A percentile compares a stretch with the other conserved stretches of the same genome.
Conservation (phyloP, 2,329 filamentous ascomycete species). For the Nemania bipapillata region DNA sequence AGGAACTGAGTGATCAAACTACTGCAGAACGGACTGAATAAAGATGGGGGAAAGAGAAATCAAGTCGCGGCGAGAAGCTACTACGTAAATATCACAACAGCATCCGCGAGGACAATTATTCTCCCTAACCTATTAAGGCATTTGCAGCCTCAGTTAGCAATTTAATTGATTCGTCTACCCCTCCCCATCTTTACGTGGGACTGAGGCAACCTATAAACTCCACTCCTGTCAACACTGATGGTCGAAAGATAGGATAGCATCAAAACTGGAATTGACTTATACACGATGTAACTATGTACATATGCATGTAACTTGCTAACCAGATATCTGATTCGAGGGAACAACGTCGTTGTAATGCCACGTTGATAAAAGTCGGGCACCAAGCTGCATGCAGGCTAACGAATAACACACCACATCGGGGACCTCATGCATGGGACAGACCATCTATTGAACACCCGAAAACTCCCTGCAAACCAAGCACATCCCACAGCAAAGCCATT, state of each 20-base stretch:
- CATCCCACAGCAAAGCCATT: background rate
- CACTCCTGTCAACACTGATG: background rate
- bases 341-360: background rate
- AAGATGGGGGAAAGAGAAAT: background rate
- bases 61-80: background rate
- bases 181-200: background rate
- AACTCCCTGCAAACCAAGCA: background rate
- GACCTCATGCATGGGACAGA: background rate
- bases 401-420: background rate
- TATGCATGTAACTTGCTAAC: background rate
- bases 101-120: background rate
- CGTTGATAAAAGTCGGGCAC: background rate
- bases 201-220: background rate
- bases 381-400: background rate
- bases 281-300: background rate
- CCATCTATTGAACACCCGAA: background rate
- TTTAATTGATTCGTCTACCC: background rate
- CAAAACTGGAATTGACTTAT: background rate
- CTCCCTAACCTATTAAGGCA: background rate
- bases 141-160: background rate
- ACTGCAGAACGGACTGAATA: too few relatives aligned
- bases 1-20: background rate
- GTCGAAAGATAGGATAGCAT: background rate
- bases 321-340: background rate
- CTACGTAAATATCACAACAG: background rate